Evolutionary conservation across 2,329 filamentous ascomycete species (phyloP), one percentile per base, ranked within the genome.

Genomic region (Arthrobotrys musiformis): DNA sequence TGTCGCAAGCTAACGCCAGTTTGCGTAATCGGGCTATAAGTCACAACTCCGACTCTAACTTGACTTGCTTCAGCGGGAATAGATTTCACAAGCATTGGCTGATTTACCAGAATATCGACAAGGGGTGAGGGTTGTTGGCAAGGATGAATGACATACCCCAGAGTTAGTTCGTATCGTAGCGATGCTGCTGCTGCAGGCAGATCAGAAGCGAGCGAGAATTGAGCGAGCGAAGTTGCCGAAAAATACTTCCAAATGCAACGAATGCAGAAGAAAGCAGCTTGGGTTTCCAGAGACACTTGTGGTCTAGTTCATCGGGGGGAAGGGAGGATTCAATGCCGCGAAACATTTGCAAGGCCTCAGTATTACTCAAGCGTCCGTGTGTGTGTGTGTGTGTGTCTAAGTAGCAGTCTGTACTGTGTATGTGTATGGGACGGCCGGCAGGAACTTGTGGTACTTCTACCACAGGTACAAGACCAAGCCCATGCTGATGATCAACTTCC

Each of bases 191-290:
- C 73, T 42, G 40, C 17, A 77, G 50, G 66, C 46, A 67, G 73
- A 77, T 66, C 66, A 64, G 66, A 77, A 77, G 73, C 73, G 73
- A 77, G 54, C 54, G 54, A 58, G 54, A 58, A 26, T 37, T 26
- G 54, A 58, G 54, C 54, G 54, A 58, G 73, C 66, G 60, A 77
- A 70, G 48, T 61, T 66, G 66, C 73, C 66, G 63, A 67, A 61
- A 48, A 35, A 22, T n/a, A 37, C 22, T 63, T 35, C 56, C 56
- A 62, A 56, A 62, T 28, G 15, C 24, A 35, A 77, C 60, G 66
- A 70, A 77, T 44, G 66, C 60, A 63, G 72, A 70, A 77, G 48
- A 63, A 58, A 67, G 58, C 52, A 70, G 60, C 66, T 62, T 48
- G 50, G 60, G 44, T 60, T 60, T 46, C 58, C 17, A 19, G 11